Percentiles rank a stretch among this genome's conserved stretches.
Evolutionary conservation across 2,329 filamentous ascomycete species (phyloP).

Genomic region (Aspergillus jensenii): DNA sequence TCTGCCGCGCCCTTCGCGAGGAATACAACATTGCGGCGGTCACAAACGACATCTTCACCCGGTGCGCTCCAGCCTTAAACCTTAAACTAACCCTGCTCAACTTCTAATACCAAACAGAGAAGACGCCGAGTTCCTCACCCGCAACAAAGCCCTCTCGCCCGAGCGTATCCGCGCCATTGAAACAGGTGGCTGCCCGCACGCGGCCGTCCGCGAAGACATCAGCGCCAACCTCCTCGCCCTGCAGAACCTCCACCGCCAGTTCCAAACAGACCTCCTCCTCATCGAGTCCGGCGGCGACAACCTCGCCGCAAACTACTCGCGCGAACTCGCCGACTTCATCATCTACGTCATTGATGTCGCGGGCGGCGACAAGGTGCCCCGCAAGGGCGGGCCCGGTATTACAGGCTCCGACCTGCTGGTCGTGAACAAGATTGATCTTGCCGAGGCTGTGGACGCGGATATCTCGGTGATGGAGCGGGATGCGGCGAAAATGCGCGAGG

Average conservation of each 20-base stretch:
- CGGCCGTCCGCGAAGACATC: slow-evolving; percentile 96
- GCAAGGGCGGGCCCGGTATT: slow-evolving; percentile 95
- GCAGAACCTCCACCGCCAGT: slow-evolving; percentile 80
- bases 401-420: slow-evolving; percentile 92
- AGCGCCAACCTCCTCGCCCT: slow-evolving; percentile 88
- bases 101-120: slow-evolving; percentile 54
- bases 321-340: slow-evolving; percentile 95
- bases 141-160: slow-evolving; percentile 77
- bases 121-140: slow-evolving; percentile 95
- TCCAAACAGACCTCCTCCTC: slow-evolving; percentile 78
- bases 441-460: slow-evolving; percentile 86
- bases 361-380: slow-evolving; percentile 92
- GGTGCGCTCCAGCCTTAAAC: slow-evolving; percentile 30
- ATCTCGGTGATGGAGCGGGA: slow-evolving; percentile 92
- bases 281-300: slow-evolving; percentile 98
- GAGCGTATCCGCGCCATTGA: slow-evolving; percentile 91
- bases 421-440: slow-evolving; percentile 96
- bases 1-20: slow-evolving; percentile 79
- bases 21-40: slow-evolving; percentile 88
- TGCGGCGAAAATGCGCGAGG: slow-evolving; percentile 90
- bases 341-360: slow-evolving; percentile 98
- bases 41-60: slow-evolving; percentile 98
- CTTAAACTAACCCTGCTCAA: not conserved
- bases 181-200: slow-evolving; percentile 95
- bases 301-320: slow-evolving; percentile 91